phyloP scores from a whole-genome alignment of 352 stramenopile genomes.

The Pythium plurisporium region DNA sequence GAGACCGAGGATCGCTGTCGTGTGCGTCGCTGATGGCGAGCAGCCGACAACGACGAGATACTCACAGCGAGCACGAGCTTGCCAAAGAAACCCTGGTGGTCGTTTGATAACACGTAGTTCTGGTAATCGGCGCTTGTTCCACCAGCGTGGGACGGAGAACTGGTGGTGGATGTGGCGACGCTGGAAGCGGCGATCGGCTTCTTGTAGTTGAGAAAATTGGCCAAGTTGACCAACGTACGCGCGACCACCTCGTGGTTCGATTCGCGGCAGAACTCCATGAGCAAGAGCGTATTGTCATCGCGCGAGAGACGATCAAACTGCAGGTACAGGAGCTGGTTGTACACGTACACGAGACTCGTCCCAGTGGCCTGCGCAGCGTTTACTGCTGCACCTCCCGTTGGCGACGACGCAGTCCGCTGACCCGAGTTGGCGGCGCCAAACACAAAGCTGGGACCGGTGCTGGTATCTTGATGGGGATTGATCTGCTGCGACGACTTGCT shows the following conservation, averaged over 20 bases:
- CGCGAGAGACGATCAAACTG: conserved; percentile 80
- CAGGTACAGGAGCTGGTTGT: conserved; percentile 75
- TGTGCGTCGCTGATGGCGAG: conserved; percentile 23
- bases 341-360: conserved; percentile 53
- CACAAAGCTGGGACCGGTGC: conserved; percentile 14
- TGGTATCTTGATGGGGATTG: not conserved
- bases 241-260: conserved; percentile 75
- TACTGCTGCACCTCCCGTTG: not conserved
- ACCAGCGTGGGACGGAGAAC: conserved; percentile 6
- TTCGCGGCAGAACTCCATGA: conserved; percentile 77
- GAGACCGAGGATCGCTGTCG: conserved; percentile 32
- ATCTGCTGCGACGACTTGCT: not conserved
- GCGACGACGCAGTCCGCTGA: conserved; percentile 5
- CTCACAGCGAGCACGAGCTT: conserved; percentile 64
- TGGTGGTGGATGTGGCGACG: conserved; percentile 16
- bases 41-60: conserved; percentile 61
- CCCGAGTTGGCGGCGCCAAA: conserved; percentile 7
- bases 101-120: conserved; percentile 78
- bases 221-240: conserved; percentile 77
- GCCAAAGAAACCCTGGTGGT: conserved; percentile 81
- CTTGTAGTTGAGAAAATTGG: conserved; percentile 65
- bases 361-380: not conserved
- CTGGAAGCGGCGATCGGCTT: conserved; percentile 9
- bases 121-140: conserved; percentile 24
- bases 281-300: conserved; percentile 81